These are phyloP conservation scores for Lactarius quietus DNA, from an alignment of 768 basidiomycete genomes.

Conservation along the genomic window DNA sequence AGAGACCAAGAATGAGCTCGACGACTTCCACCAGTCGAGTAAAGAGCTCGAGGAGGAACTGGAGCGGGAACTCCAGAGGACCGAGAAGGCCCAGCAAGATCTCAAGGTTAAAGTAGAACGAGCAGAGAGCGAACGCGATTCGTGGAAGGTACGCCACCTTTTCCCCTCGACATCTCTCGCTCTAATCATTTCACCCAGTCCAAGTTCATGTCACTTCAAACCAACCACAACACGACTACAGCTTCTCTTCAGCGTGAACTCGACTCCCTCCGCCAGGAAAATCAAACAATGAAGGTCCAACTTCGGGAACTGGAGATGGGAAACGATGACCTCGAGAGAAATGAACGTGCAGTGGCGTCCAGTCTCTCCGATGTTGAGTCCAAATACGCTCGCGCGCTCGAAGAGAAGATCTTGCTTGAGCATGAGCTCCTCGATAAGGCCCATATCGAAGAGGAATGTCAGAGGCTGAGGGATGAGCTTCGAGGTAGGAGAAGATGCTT, in stretches of 20 bases:
- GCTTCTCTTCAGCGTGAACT: conserved; percentile 90
- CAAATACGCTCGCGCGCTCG: conserved; percentile 85
- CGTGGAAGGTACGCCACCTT: conserved; percentile 77
- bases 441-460: conserved; percentile 82
- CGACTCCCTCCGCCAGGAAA: conserved; percentile 73
- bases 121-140: conserved; percentile 74
- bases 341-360: conserved; percentile 83
- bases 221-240: conserved; percentile 84
- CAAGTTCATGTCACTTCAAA: conserved; percentile 87
- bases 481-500: conserved; percentile 55
- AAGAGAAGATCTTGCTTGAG: conserved; percentile 96
- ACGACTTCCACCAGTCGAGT: conserved; percentile 82
- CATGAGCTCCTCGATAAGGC: conserved; percentile 93
- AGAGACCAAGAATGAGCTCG: conserved; percentile 81
- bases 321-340: conserved; percentile 95
- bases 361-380: conserved; percentile 80
- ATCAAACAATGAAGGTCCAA: conserved; percentile 66
- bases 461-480: conserved; percentile 88
- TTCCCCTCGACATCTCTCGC: conserved; percentile 5
- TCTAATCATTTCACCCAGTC: conserved; percentile 40
- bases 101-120: conserved; percentile 66
- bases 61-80: conserved; percentile 84
- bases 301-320: conserved; percentile 93
- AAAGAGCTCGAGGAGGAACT: conserved; percentile 93
- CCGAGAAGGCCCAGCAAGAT: conserved; percentile 81